phyloP scores from a whole-genome alignment of 2,329 filamentous ascomycete genomes.

The Scolecobasidium constrictum region DNA sequence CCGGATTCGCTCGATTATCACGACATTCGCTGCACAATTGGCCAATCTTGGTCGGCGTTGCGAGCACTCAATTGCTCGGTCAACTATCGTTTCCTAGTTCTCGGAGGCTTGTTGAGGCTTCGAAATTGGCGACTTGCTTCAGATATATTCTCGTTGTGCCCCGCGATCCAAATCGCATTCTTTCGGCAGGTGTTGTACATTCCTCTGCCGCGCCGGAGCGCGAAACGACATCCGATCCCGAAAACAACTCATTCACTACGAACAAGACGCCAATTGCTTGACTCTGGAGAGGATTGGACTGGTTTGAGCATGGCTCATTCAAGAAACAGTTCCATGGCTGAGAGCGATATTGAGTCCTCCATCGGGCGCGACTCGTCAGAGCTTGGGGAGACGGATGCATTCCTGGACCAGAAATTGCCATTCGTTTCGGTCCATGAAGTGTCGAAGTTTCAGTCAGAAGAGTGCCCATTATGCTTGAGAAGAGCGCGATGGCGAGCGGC shows the following conservation, averaged over 20 bases:
- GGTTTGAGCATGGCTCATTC: neutral
- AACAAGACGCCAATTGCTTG: too few species aligned
- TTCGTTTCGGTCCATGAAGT: neutral
- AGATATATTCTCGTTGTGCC: too few species aligned
- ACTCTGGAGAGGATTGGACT: too few species aligned
- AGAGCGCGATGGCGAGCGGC: neutral
- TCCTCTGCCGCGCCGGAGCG: neutral
- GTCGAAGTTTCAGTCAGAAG: neutral
- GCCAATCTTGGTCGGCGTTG: too few species aligned
- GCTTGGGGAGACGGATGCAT: conserved; percentile 2
- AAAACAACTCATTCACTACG: too few species aligned
- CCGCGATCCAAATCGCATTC: too few species aligned
- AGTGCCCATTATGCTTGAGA: conserved; percentile 2
- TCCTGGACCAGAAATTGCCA: conserved; percentile 4
- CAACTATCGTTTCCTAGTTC: too few species aligned
- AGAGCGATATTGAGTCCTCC: conserved; percentile 4
- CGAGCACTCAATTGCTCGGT: too few species aligned
- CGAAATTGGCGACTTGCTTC: too few species aligned
- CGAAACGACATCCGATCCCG: neutral
- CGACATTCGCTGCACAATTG: neutral
- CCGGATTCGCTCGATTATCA: conserved; percentile 1
- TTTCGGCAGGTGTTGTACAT: too few species aligned
- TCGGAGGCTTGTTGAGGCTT: too few species aligned
- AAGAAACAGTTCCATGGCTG: neutral
- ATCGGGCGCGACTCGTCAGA: conserved; percentile 3